Conservation (phyloP, 768 basidiomycete species). For the Naganishia vaughanmartiniae region DNA sequence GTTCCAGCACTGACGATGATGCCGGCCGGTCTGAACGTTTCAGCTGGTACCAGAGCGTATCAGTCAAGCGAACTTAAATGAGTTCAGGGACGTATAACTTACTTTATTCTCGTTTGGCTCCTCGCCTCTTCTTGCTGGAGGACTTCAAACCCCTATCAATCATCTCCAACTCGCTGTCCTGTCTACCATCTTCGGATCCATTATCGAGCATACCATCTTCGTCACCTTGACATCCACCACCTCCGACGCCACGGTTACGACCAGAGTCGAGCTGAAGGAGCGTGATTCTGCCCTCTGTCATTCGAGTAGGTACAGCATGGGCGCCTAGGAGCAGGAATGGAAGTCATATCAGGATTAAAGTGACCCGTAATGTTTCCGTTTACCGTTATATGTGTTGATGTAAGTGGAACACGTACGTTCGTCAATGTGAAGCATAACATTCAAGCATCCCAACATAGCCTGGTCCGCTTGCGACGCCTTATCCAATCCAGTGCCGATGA, state of each 20-base stretch:
- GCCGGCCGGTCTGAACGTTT: not conserved
- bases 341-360: not conserved
- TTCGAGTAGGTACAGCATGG: not conserved
- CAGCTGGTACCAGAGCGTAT: not conserved
- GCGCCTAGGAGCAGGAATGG: not conserved
- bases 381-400: no score
- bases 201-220: not conserved
- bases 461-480: not conserved
- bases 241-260: not conserved
- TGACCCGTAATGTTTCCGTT: not conserved
- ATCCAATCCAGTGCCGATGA: not conserved
- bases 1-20: not conserved
- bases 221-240: not conserved
- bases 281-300: not conserved
- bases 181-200: not conserved
- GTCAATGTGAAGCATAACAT: not conserved
- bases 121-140: constrained; percentile 1
- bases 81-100: not conserved
- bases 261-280: not conserved
- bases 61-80: not conserved
- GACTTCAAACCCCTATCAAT: not conserved
- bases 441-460: not conserved
- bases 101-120: not conserved
- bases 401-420: not conserved
- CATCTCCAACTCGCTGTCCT: not conserved